These are phyloP conservation scores for Scortechinia acanthostroma DNA, from an alignment of 2,329 filamentous ascomycete genomes.

Conservation along the genomic window DNA sequence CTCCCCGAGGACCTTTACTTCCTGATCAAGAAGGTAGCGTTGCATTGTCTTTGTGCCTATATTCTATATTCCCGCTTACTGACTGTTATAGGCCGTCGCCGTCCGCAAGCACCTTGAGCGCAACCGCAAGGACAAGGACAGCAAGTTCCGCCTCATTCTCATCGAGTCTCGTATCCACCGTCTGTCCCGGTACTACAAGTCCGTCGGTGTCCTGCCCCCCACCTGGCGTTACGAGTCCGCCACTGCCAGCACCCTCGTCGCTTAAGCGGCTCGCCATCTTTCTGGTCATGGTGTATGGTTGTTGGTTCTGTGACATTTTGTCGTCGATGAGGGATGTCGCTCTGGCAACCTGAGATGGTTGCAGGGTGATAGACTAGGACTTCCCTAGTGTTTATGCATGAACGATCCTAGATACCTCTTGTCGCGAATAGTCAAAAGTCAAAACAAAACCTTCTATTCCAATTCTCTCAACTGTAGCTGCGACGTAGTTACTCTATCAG, in stretches of 20 bases:
- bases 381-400: too few relatives aligned
- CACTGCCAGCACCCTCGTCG: slow-evolving; percentile 11
- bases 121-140: slow-evolving; percentile 99
- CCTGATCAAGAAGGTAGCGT: slow-evolving; percentile 96
- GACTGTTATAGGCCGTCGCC: slow-evolving; percentile 66
- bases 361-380: too few relatives aligned
- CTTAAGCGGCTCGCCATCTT: too few relatives aligned
- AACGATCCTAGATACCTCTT: too few relatives aligned
- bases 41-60: not conserved
- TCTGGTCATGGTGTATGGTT: slow-evolving; percentile 2
- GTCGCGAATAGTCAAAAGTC: too few relatives aligned
- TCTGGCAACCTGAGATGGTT: too few relatives aligned
- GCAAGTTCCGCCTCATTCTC: slow-evolving; percentile 99
- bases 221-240: slow-evolving; percentile 41
- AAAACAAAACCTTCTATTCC: too few relatives aligned
- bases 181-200: slow-evolving; percentile 99
- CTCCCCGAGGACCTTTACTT: slow-evolving; percentile 99
- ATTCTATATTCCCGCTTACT: slow-evolving; percentile 9
- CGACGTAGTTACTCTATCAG: too few relatives aligned
- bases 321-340: too few relatives aligned
- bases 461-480: too few relatives aligned
- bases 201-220: slow-evolving; percentile 39
- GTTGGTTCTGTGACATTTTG: too few relatives aligned
- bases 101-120: slow-evolving; percentile 99
- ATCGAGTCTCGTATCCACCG: slow-evolving; percentile 99